Evolutionary conservation across 371 early-diverging fungal genomes (phyloP), one percentile per base, ranked within the genome.

Genomic region (Apophysomyces trapeziformis): DNA sequence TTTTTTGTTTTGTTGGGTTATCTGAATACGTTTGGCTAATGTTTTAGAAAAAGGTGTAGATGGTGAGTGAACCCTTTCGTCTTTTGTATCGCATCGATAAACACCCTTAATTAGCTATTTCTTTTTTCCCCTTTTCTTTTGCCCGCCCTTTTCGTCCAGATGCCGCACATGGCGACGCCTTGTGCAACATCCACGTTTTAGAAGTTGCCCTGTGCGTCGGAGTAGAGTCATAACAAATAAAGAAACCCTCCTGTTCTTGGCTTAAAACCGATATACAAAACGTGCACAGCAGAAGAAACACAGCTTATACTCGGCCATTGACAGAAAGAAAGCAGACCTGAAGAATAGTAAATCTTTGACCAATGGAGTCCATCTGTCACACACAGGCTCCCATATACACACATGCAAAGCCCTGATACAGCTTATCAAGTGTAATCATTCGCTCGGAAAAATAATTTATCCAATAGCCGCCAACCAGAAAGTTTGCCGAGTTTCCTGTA

Each of bases 201-300:
- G 21, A 50, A 50, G 54, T 50, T 50, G 54, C 54, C 54, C 54
- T 50, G 54, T 50, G 54, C 54, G 54, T 50, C 54, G 54, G 54
- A 50, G 54, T 26, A 21, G 21, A 5, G 54, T 26, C 21, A 26
- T 50, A 4, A 21, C 7, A 8, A 8, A 21, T 9, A 50, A 21
- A 21, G 21, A 21, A 50, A 50, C 16, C 13, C 41, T 41, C 41
- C 41, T 13, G 8, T 41, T 41, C 32, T 26, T 26, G 32, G 32
- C 32, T 26, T 26, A 26, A 26, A 26, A 26, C 32, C 32, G 32
- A 26, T 26, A 2, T 26, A 26, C 32, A 26, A 26, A 26, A 26
- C 32, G 32, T 26, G 32, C 32, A 2, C 32, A 26, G 32, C 32
- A 26, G 32, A 26, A 26, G 32, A 26, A 26, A 26, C 32, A 26